phyloP scores from a whole-genome alignment of 441 rosid genomes.

The Isatis lusitanica region DNA sequence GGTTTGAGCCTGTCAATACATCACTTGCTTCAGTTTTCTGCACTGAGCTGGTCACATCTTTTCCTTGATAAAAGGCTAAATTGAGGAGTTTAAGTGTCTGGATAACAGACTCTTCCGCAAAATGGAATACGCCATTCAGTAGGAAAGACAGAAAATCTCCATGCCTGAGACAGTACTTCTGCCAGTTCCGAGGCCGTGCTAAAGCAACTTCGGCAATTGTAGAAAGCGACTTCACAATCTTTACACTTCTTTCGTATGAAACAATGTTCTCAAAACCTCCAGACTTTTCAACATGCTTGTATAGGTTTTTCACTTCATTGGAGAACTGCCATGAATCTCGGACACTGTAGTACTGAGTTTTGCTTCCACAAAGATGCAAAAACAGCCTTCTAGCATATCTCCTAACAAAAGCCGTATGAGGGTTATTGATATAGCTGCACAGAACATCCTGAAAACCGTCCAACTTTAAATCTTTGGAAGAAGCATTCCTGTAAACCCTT shows the following conservation, averaged over 20 bases:
- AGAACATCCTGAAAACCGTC: constrained; percentile 99
- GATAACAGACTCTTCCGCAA: constrained; percentile 93
- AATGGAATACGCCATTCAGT: constrained; percentile 80
- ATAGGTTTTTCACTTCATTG: constrained; percentile 81
- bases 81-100: constrained; percentile 93
- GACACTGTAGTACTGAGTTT: constrained; percentile 95
- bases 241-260: constrained; percentile 95
- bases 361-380: constrained; percentile 98
- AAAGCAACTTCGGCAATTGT: constrained; percentile 96
- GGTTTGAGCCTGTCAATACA: constrained; percentile 62
- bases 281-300: constrained; percentile 91
- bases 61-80: constrained; percentile 94
- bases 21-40: constrained; percentile 83
- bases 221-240: constrained; percentile 93
- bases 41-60: constrained; percentile 67
- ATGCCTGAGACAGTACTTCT: constrained; percentile 95
- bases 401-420: constrained; percentile 92
- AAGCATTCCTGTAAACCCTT: constrained; percentile 61
- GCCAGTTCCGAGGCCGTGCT: constrained; percentile 99
- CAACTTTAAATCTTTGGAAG: constrained; percentile 89
- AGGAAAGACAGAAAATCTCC: constrained; percentile 85
- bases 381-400: constrained; percentile 99
- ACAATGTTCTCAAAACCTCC: constrained; percentile 91
- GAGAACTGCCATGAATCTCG: constrained; percentile 99
- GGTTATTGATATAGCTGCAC: constrained; percentile 98